Percentiles rank a stretch among this genome's conserved stretches.
Conservation (phyloP, 371 early-diverging fungal genomes). For the Mortierella polycephala region DNA sequence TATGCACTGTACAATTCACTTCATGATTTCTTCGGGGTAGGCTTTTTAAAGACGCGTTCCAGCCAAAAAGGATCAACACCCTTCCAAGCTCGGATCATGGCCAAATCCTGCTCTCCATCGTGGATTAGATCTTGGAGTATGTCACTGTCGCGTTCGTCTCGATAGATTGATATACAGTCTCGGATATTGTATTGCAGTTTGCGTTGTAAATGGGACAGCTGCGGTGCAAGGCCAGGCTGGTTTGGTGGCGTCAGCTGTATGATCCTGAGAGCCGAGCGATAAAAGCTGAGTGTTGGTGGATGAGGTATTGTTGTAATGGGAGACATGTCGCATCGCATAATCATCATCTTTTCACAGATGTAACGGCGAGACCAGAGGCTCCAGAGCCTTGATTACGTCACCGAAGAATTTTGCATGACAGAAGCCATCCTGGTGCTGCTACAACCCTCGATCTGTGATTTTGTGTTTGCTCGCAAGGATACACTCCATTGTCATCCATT, state of each 20-base stretch:
- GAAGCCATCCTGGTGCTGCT: too few species aligned
- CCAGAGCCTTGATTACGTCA: too few species aligned
- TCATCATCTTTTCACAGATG: too few species aligned
- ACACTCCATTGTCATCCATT: too few species aligned
- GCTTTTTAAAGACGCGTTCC: constrained; percentile 44
- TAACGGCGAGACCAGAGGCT: too few species aligned
- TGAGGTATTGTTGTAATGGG: constrained; percentile 28
- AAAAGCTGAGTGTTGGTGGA: constrained; percentile 38
- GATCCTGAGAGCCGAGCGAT: constrained; percentile 36
- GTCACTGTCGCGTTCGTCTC: constrained; percentile 18
- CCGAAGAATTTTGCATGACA: too few species aligned
- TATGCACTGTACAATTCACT: too few species aligned
- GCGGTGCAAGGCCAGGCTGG: constrained; percentile 7
- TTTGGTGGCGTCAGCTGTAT: constrained; percentile 15
- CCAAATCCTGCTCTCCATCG: constrained; percentile 37
- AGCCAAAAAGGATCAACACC: constrained; percentile 40
- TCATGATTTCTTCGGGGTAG: constrained; percentile 31
- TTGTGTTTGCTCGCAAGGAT: too few species aligned
- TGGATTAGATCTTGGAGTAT: constrained; percentile 24
- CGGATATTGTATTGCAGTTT: constrained; percentile 49
- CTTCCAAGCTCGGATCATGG: constrained; percentile 44
- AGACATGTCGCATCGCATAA: constrained; percentile 7
- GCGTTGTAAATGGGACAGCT: constrained; percentile 31
- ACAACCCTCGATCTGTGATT: too few species aligned
- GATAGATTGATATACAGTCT: constrained; percentile 45